Evolutionary conservation across 1,284 basidiomycete genomes (phyloP), one percentile per base, ranked within the genome.

Genomic region (Gomphus sp.): DNA sequence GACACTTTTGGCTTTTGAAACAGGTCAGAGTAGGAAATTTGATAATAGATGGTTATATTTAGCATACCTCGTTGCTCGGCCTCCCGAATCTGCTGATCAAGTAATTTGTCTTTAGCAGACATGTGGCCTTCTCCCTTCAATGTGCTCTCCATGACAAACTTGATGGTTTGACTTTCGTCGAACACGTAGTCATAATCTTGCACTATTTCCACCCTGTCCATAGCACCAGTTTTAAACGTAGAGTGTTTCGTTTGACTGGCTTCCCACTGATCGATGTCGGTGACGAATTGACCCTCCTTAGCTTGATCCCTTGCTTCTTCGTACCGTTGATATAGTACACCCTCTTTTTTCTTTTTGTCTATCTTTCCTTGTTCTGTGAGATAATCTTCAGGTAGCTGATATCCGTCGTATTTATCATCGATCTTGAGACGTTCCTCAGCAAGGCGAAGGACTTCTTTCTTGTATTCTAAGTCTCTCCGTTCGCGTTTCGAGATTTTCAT

Each of bases 341-440:
- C 88, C 69, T 96, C 86, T 70, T 98, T 96, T 74, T 93, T 95
- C 76, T 97, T 95, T 73, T 86, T 89, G 79, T 99, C 95, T 62
- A 99, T 91, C 72, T 94, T 96, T n/a, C 97, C 97, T 71, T 98
- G 93, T 68, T 98, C 96, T 0, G 96, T 99, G 66, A 98, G 81
- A 69, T 99, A 99, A 73, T 99, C 96, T 66, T 97, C 94, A 0
- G 94, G 95, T 43, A 97, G 80, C 74, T 89, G 89, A 67, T 98
- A 98, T 4, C 94, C 94, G 62, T 97, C 94, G 71, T 81, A 91
- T 63, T 92, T 91, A 74, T 97, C 94, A 69, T 94, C 91, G 62
- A 99, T 97, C 68, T 85, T 87, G 62, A 94, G 79, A 22, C 95
- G 84, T 69, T 96, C 95, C 72, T 99, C 95, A 60, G 97, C 95